These are phyloP conservation scores for Colletotrichum tropicale DNA, from an alignment of 2,329 filamentous ascomycete genomes.

Conservation along the genomic window DNA sequence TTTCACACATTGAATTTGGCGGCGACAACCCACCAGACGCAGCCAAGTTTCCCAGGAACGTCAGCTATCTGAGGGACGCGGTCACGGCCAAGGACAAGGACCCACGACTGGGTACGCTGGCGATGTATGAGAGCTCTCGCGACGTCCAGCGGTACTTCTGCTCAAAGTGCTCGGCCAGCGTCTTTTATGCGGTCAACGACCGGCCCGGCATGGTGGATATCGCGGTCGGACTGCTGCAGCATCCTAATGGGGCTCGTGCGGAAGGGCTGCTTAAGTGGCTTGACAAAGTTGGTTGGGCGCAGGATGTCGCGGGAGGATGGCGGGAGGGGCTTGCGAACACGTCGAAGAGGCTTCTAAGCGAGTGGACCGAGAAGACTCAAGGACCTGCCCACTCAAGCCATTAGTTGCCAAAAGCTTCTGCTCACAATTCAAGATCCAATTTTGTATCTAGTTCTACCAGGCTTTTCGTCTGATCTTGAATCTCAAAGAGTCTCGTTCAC, in stretches of 20 bases:
- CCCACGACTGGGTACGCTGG: constrained; percentile 44
- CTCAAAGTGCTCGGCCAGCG: constrained; percentile 46
- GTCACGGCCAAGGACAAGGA: constrained; percentile 33
- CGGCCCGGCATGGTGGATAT: constrained; percentile 46
- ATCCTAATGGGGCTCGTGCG: constrained; percentile 48
- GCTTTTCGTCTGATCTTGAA: neutral
- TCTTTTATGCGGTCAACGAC: constrained; percentile 48
- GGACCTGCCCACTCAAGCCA: neutral
- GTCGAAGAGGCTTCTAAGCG: constrained; percentile 24
- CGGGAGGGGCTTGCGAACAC: constrained; percentile 35
- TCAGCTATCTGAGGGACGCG: constrained; percentile 35
- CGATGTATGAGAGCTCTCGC: constrained; percentile 45
- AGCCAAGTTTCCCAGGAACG: constrained; percentile 32
- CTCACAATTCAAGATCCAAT: neutral
- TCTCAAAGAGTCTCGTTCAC: neutral
- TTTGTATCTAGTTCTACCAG: neutral
- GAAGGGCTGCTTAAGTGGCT: constrained; percentile 50
- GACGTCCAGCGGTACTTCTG: constrained; percentile 54
- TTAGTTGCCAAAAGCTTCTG: neutral
- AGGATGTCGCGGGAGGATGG: constrained; percentile 45
- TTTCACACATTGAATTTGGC: constrained; percentile 42
- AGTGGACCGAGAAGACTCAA: neutral
- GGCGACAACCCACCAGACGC: neutral
- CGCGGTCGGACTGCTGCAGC: constrained; percentile 47
- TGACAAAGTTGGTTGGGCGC: constrained; percentile 32